Conservation (phyloP, 371 early-diverging fungal genomes). For the Mucor velutinosus region DNA sequence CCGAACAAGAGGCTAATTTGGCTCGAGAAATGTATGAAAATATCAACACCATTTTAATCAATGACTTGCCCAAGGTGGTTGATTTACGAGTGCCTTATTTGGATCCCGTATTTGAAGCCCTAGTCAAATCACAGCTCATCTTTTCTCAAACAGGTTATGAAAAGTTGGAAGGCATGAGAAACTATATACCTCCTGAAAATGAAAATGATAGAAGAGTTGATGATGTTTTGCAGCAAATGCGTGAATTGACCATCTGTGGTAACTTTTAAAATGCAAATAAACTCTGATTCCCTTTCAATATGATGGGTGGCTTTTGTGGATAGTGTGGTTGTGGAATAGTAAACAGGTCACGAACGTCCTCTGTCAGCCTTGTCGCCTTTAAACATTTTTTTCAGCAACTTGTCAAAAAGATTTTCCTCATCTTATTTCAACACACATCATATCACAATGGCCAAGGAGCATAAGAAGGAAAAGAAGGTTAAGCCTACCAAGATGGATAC, state of each 20-base stretch:
- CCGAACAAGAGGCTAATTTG: constrained; percentile 73
- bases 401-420: background rate
- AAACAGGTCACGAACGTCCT: constrained; percentile 6
- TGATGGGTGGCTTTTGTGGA: background rate
- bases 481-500: constrained; percentile 31
- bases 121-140: constrained; percentile 83
- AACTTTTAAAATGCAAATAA: constrained; percentile 19
- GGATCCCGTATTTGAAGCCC: constrained; percentile 91
- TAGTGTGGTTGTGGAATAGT: background rate
- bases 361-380: background rate
- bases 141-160: constrained; percentile 76
- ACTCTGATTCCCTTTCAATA: background rate
- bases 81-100: constrained; percentile 84
- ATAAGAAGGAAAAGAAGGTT: constrained; percentile 55
- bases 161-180: constrained; percentile 53
- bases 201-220: constrained; percentile 66
- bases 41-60: constrained; percentile 75
- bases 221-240: constrained; percentile 80
- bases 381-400: constrained; percentile 11
- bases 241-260: constrained; percentile 83
- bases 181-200: constrained; percentile 50
- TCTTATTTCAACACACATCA: background rate
- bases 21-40: constrained; percentile 78
- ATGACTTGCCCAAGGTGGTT: constrained; percentile 89
- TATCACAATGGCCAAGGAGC: constrained; percentile 28